Percentiles rank a stretch among this genome's conserved stretches.
phyloP scores from a whole-genome alignment of 768 basidiomycete species.

The Auriscalpium vulgare region DNA sequence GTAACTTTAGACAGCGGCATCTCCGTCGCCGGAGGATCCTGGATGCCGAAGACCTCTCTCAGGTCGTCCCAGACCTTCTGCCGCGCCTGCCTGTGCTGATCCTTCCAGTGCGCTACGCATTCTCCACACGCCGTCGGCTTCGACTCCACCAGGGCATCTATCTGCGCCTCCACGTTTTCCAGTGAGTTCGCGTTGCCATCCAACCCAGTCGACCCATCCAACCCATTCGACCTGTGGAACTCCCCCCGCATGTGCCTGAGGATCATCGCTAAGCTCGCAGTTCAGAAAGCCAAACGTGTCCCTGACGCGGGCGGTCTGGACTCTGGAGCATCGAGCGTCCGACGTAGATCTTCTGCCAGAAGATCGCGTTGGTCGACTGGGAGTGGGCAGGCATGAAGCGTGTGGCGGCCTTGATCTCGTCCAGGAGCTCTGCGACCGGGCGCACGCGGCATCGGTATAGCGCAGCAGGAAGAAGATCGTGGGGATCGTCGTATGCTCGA shows the following conservation, averaged over 20 bases:
- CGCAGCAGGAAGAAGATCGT: not conserved
- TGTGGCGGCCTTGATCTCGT: not conserved
- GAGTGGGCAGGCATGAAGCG: not conserved
- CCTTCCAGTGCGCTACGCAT: no score
- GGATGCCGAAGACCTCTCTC: not conserved
- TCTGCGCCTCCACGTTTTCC: not conserved
- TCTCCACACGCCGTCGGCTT: no score
- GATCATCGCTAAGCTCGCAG: not conserved
- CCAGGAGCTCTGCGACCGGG: not conserved
- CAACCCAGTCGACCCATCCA: no score
- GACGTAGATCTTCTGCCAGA: not conserved
- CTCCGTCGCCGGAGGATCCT: no score
- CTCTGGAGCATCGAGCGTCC: not conserved
- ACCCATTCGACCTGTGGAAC: no score
- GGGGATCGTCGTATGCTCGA: not conserved
- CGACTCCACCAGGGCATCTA: not conserved
- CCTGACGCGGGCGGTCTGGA: not conserved
- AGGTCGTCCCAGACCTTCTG: not conserved
- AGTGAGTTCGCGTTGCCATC: not conserved
- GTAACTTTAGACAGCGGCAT: no score
- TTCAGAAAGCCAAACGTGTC: not conserved
- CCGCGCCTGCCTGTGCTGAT: no score
- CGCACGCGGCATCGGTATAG: not conserved
- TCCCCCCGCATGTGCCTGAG: not conserved
- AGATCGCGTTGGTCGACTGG: not conserved